Conservation (phyloP, 2,329 filamentous ascomycete genomes). For the Sclerotinia glacialis region DNA sequence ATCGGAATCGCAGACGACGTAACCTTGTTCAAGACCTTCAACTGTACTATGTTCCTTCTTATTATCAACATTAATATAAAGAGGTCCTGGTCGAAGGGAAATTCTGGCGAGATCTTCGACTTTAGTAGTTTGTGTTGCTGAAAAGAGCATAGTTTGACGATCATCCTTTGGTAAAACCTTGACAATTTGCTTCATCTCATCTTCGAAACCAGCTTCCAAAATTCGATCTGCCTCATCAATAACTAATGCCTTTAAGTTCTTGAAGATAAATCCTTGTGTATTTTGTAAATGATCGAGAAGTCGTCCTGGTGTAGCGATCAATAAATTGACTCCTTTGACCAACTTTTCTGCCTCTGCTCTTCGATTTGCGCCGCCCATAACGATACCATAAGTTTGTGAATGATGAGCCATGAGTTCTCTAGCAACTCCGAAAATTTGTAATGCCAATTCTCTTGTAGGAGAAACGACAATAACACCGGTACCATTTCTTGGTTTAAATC, state of each 20-base stretch:
- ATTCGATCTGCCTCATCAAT: slow-evolving; percentile 98
- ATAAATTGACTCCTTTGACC: slow-evolving; percentile 85
- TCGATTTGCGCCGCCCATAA: slow-evolving; percentile 91
- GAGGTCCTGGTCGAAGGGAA: slow-evolving; percentile 81
- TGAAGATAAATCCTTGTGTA: slow-evolving; percentile 84
- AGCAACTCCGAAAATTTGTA: slow-evolving; percentile 95
- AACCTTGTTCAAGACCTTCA: slow-evolving; percentile 91
- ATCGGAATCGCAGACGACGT: slow-evolving; percentile 89
- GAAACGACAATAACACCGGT: slow-evolving; percentile 91
- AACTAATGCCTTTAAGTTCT: slow-evolving; percentile 86
- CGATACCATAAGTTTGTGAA: slow-evolving; percentile 92
- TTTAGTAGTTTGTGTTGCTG: slow-evolving; percentile 96
- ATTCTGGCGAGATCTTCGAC: slow-evolving; percentile 95
- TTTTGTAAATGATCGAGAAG: slow-evolving; percentile 93
- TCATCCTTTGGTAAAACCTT: slow-evolving; percentile 87
- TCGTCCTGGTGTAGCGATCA: slow-evolving; percentile 91
- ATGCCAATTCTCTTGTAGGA: slow-evolving; percentile 86
- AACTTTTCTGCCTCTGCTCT: slow-evolving; percentile 93
- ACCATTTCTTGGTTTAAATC: slow-evolving; percentile 92
- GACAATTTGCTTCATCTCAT: slow-evolving; percentile 95
- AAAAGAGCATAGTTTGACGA: slow-evolving; percentile 97
- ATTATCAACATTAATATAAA: slow-evolving; percentile 97
- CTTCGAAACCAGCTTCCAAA: slow-evolving; percentile 95
- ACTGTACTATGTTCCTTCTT: slow-evolving; percentile 87
- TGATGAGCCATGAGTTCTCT: slow-evolving; percentile 90